Base-by-base conservation (phyloP, 257 asterid genomes). In the Handroanthus guayacan region DNA sequence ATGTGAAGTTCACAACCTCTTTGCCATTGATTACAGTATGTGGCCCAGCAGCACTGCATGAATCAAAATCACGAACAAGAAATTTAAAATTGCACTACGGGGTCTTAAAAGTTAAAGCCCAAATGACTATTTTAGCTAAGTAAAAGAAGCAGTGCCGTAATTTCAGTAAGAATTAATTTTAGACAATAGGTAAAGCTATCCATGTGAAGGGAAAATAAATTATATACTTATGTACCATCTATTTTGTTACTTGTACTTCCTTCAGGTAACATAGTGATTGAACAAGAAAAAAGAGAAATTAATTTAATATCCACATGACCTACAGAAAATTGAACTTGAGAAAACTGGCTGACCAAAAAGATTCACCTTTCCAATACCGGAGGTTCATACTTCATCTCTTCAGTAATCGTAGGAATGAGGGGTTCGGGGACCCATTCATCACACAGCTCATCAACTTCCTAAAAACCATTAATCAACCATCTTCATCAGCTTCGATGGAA, bases 371-470 rank as follows among this genome's bases (percentile, higher is more conserved):
- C 97, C 75, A 95, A 45, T 16, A 90, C 90, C 5, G 95, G 97
- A 82, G 99, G 88, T 63, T 95, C 98, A 66, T 80, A 84, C 82
- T 85, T 88, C 89, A 84, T 80, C 54, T 90, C 97, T 71, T 87
- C 90, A 82, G 87, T 76, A 64, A 90, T 84, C 56, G 85, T 25
- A 39, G 97, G 97, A 83, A 90, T 94, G 70, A 94, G 90, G 61
- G 98, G 80, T 83, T 94, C 97, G 9, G 98, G 98, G 73, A 83
- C 91, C 98, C 98, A 94, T 78, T 94, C 97, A 75, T 86, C 94
- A 82, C 97, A 94, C 64, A 95, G 81, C 80, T 95, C 99, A 79
- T 95, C 99, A 72, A 95, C 90, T 90, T 95, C 99, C 99, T 95
- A 81, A 80, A 88, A 60, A 77, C 34, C 68, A 78, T 54, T 70